Base-by-base conservation (phyloP, 148 eudicot species). In the Cornus kousa region DNA sequence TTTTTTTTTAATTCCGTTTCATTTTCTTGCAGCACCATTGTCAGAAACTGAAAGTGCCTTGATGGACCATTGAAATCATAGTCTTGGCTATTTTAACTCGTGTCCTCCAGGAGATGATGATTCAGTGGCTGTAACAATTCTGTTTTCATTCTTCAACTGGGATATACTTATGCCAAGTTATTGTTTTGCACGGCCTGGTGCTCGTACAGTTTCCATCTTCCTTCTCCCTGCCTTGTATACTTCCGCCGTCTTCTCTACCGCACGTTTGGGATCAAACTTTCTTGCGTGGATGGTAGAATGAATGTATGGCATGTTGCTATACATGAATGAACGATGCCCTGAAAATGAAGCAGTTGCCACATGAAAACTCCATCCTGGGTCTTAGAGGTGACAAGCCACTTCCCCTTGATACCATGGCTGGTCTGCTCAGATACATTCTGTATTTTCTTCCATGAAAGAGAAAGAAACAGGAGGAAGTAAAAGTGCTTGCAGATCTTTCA, bases 41-140 rank as follows among this genome's bases (percentile, higher is more conserved):
- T 93, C 99, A 7, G 99, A 96, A 67, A 92, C 88, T 60, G 99
- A 96, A 82, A 86, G 95, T 71, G 98, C 99, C 77, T 85, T 96
- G 80, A 96, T 96, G 93, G 97, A 94, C 39, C 92, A 86, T 79
- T 92, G 81, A 90, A 57, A 72, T 74, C 14, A 31, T 62, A 73
- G 32, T 57, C 19, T 33, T 57, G 40, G 7, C 57, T 28, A 40
- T 62, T 5, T 33, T 40, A 19, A 0, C 70, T 71, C 78, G 70
- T 60, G 46, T 32, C 67, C 55, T 73, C 77, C 14, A 33, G 79
- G 32, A 71, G 66, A 64, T 55, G 66, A 64, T 55, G 40, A 60
- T 20, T 46, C 28, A 24, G 65, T 32, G 31, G 62, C 70, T 46
- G 70, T 31, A 39, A 55, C 24, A n/a, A 16, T 60, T 73, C 70